Conservation (phyloP, 352 stramenopile species). For the Pythium oligandrum region DNA sequence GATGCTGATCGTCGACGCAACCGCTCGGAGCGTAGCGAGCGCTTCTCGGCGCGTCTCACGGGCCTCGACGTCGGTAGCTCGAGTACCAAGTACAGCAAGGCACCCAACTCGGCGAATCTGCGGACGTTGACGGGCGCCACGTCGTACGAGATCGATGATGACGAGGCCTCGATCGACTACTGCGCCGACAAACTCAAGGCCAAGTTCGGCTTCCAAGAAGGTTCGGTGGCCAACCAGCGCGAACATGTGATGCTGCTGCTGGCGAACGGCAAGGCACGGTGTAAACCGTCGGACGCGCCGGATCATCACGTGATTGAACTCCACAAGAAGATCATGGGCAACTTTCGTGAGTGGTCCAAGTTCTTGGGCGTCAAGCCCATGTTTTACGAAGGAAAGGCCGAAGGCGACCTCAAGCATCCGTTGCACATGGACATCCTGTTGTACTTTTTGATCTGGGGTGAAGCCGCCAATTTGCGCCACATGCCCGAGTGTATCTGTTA, state of each 20-base stretch:
- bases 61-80: conserved; percentile 45
- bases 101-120: conserved; percentile 8
- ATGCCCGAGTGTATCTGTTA: conserved; percentile 94
- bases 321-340: conserved; percentile 63
- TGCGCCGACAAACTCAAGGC: conserved; percentile 73
- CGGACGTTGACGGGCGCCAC: conserved; percentile 2
- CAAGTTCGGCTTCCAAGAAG: conserved; percentile 85
- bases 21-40: conserved; percentile 62
- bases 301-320: conserved; percentile 62
- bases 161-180: conserved; percentile 78
- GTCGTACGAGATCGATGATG: conserved; percentile 36
- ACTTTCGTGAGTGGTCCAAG: conserved; percentile 75
- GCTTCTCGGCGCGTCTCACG: conserved; percentile 49
- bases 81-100: conserved; percentile 15
- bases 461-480: conserved; percentile 89
- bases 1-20: conserved; percentile 63
- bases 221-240: conserved; percentile 76
- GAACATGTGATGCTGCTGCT: conserved; percentile 79
- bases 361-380: conserved; percentile 66
- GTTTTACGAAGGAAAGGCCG: conserved; percentile 41
- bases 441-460: conserved; percentile 93
- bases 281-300: conserved; percentile 32
- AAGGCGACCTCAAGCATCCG: conserved; percentile 16
- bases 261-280: conserved; percentile 68
- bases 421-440: conserved; percentile 84